Percentiles rank a stretch among this genome's conserved stretches.
Conservation (phyloP, 1,139 yeast genomes). For the Protomyces pachydermus region DNA sequence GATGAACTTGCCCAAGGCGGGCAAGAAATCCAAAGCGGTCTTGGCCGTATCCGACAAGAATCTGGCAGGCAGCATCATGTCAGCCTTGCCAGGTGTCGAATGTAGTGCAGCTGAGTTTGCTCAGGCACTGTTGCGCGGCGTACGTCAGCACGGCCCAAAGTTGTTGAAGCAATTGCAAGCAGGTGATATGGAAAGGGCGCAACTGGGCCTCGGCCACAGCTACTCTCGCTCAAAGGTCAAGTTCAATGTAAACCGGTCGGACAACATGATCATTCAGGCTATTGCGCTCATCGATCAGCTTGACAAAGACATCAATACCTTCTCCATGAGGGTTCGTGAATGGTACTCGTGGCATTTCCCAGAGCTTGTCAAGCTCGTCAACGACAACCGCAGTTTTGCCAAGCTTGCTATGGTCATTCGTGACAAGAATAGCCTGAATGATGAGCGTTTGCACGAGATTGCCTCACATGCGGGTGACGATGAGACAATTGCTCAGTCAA, state of each 20-base stretch:
- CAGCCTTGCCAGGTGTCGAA: constrained; percentile 78
- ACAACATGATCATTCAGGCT: constrained; percentile 98
- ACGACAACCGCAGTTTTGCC: constrained; percentile 84
- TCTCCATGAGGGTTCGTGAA: constrained; percentile 87
- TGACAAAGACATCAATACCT: constrained; percentile 95
- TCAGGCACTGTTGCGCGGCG: constrained; percentile 92
- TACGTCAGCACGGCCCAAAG: constrained; percentile 85
- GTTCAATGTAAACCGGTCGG: constrained; percentile 96
- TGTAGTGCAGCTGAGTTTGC: constrained; percentile 86
- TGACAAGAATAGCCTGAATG: constrained; percentile 74
- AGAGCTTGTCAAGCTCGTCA: constrained; percentile 93
- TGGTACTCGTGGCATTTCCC: constrained; percentile 99
- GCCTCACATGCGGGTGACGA: constrained; percentile 89
- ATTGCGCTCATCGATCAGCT: constrained; percentile 93
- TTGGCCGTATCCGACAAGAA: constrained; percentile 92
- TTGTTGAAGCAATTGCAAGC: constrained; percentile 85
- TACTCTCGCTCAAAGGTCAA: constrained; percentile 97
- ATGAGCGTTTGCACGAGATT: constrained; percentile 80
- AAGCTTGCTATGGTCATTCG: constrained; percentile 73
- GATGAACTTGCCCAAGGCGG: constrained; percentile 82
- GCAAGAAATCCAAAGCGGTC: constrained; percentile 56
- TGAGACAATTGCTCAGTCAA: constrained; percentile 86
- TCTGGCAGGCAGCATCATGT: constrained; percentile 95
- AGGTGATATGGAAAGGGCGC: constrained; percentile 96
- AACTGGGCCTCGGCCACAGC: constrained; percentile 78